Percentiles rank a stretch among this genome's conserved stretches.
phyloP scores from a whole-genome alignment of 805 yeast genomes.

The Wickerhamiella azymoides region DNA sequence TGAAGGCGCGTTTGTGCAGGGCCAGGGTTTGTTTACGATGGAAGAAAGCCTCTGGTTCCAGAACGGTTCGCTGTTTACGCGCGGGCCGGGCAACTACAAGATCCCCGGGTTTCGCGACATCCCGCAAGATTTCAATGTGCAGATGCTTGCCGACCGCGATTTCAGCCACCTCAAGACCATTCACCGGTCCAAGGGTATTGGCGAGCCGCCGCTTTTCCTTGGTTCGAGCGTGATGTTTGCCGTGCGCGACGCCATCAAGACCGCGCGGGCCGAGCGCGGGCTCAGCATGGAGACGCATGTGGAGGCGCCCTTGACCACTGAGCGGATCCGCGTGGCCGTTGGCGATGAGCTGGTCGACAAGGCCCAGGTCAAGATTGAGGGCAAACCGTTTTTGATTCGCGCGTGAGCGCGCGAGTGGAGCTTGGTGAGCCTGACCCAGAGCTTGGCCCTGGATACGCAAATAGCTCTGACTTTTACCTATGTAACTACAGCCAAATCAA shows the following conservation, averaged over 20 bases:
- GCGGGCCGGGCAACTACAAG: constrained; percentile 38
- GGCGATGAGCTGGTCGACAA: constrained; percentile 27
- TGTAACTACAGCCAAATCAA: too few species aligned
- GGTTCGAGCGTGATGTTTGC: constrained; percentile 34
- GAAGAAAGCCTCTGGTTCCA: constrained; percentile 36
- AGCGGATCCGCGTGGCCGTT: constrained; percentile 29
- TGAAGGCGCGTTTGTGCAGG: constrained; percentile 38
- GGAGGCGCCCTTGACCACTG: constrained; percentile 33
- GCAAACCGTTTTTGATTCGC: constrained; percentile 16
- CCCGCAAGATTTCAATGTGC: constrained; percentile 33
- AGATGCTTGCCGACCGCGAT: constrained; percentile 30
- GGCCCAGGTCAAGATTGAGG: constrained; percentile 22
- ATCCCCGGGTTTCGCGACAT: constrained; percentile 37
- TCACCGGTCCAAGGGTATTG: constrained; percentile 34
- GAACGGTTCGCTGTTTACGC: constrained; percentile 31
- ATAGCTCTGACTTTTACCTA: too few species aligned
- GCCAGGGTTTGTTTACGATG: constrained; percentile 36
- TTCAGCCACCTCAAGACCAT: constrained; percentile 33
- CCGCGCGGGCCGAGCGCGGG: constrained; percentile 27
- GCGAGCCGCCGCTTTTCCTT: constrained; percentile 38
- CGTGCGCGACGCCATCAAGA: constrained; percentile 30
- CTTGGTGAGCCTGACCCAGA: too few species aligned
- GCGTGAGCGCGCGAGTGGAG: constrained; percentile 3
- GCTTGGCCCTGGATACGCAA: too few species aligned
- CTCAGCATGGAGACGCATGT: constrained; percentile 13